Conservation (phyloP, 306 rosid species). For the Inga laurina region DNA sequence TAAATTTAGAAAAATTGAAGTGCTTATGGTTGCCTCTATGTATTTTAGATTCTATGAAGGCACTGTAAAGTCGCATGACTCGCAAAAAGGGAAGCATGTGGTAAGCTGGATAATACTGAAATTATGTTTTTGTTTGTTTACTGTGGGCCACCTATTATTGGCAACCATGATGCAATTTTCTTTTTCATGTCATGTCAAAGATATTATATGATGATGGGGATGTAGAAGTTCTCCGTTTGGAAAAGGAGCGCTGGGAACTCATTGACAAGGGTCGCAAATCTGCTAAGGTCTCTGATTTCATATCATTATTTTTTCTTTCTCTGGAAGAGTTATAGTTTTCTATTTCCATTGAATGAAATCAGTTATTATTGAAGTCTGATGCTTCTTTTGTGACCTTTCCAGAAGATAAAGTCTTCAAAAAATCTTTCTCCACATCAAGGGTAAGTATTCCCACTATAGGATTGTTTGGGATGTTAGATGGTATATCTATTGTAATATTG, state of each 20-base stretch:
- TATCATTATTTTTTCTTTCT: constrained; percentile 33
- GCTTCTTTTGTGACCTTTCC: constrained; percentile 42
- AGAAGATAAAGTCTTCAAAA: constrained; percentile 69
- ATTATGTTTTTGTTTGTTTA: constrained; percentile 1
- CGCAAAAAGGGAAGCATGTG: constrained; percentile 81
- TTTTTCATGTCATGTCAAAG: constrained; percentile 44
- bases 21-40: constrained; percentile 26
- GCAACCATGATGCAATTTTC: constrained; percentile 32
- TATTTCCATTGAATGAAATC: constrained; percentile 28
- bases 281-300: constrained; percentile 46
- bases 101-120: constrained; percentile 51
- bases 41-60: constrained; percentile 85
- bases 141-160: constrained; percentile 13
- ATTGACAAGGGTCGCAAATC: constrained; percentile 30
- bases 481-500: constrained; percentile 18
- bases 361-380: constrained; percentile 39
- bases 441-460: constrained; percentile 54
- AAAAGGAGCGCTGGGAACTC: constrained; percentile 58
- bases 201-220: constrained; percentile 60
- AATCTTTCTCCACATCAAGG: constrained; percentile 44
- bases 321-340: constrained; percentile 24
- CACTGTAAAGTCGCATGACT: constrained; percentile 75
- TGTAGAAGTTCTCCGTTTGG: constrained; percentile 42
- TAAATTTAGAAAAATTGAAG: constrained; percentile 16
- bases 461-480: constrained; percentile 1